Conservation (phyloP, 2,329 filamentous ascomycete genomes). For the Diaporthe sp. region DNA sequence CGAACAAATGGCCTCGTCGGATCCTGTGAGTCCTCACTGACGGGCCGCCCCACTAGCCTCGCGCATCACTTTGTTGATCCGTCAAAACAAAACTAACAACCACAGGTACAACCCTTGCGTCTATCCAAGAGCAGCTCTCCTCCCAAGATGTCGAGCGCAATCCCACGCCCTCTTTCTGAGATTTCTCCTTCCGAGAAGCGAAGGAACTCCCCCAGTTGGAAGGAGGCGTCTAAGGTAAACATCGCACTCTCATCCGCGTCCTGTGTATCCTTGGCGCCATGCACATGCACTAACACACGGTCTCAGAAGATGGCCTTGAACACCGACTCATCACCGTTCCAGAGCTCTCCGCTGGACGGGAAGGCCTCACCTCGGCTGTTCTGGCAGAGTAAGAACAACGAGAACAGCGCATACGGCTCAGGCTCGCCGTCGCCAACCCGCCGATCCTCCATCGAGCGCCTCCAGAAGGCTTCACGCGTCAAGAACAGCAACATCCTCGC, state of each 20-base stretch:
- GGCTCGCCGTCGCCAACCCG: constrained; percentile 79
- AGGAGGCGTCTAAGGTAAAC: constrained; percentile 78
- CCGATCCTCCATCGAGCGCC: constrained; percentile 92
- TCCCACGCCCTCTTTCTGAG: constrained; percentile 85
- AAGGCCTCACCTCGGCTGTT: constrained; percentile 85
- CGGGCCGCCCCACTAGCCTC: constrained; percentile 24
- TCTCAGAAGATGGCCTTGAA: constrained; percentile 75
- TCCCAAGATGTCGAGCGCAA: constrained; percentile 71
- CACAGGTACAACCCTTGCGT: constrained; percentile 80
- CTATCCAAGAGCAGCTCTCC: constrained; percentile 81
- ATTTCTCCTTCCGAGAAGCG: constrained; percentile 87
- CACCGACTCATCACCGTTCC: constrained; percentile 85
- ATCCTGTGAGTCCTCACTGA: constrained; percentile 34
- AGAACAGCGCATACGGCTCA: constrained; percentile 75
- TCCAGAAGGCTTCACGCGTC: constrained; percentile 94
- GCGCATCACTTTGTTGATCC: constrained; percentile 31
- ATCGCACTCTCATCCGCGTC: constrained; percentile 46
- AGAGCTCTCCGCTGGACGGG: constrained; percentile 80
- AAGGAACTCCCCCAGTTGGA: constrained; percentile 93
- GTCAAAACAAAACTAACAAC: constrained; percentile 35
- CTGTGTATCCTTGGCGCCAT: background rate
- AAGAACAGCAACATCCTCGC: constrained; percentile 99
- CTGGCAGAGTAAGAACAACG: constrained; percentile 84
- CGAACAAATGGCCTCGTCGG: constrained; percentile 33
- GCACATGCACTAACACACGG: constrained; percentile 23